phyloP scores from a whole-genome alignment of 2,329 filamentous ascomycete genomes.

The Aureobasidium musti region DNA sequence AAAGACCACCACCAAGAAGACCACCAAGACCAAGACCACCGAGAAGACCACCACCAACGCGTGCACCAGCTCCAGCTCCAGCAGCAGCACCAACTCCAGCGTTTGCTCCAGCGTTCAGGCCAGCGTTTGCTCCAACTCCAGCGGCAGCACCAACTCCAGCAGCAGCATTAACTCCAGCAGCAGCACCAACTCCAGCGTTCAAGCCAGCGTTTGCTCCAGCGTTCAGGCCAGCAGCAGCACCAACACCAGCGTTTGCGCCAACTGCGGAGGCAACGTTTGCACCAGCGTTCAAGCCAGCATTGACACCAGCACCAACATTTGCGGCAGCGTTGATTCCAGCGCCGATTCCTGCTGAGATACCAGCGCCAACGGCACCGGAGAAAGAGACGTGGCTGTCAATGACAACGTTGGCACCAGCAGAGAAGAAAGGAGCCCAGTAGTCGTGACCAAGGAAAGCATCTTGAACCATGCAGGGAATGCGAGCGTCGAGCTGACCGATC shows the following conservation, averaged over 20 bases:
- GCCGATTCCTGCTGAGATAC: not conserved
- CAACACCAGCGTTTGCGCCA: not conserved
- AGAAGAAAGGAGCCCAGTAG: constrained; percentile 39
- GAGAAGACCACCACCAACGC: not conserved
- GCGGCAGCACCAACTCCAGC: not conserved
- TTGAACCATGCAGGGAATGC: constrained; percentile 43
- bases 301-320: not conserved
- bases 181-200: not conserved
- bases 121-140: not conserved
- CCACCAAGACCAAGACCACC: too few species aligned
- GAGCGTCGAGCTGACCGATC: constrained; percentile 35
- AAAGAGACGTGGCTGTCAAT: constrained; percentile 37
- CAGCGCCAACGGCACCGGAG: not conserved
- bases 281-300: not conserved
- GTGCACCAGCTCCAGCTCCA: not conserved
- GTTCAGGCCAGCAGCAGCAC: not conserved
- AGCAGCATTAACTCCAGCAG: not conserved
- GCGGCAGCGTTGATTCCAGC: not conserved
- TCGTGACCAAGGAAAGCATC: constrained; percentile 37
- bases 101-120: not conserved
- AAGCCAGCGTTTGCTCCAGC: not conserved
- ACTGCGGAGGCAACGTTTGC: not conserved
- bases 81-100: not conserved
- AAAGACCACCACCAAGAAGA: not conserved
- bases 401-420: constrained; percentile 38